Conservation (phyloP, 164 flowering plant species). For the Brasenia schreberi region DNA sequence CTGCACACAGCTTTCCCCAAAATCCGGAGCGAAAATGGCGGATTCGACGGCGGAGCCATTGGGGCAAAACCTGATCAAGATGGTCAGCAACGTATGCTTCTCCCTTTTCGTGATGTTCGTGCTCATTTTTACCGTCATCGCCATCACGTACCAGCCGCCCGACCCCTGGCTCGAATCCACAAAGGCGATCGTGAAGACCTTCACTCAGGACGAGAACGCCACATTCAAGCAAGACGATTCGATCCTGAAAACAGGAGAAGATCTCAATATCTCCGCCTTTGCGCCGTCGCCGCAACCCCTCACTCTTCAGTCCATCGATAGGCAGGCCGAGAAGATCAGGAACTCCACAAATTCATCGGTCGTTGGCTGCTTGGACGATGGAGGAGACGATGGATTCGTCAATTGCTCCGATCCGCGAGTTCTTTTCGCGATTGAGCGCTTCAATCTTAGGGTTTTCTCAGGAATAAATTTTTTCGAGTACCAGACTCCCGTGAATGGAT, state of each 20-base stretch:
- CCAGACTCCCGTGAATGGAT: conserved; percentile 62
- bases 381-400: conserved; percentile 9
- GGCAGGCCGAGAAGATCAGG: background rate
- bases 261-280: conserved; percentile 22
- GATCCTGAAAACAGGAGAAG: conserved; percentile 73
- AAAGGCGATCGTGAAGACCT: conserved; percentile 52
- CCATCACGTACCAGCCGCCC: conserved; percentile 92
- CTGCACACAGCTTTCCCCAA: background rate
- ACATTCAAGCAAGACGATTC: conserved; percentile 67
- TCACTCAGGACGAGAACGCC: conserved; percentile 59
- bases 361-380: background rate
- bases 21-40: conserved; percentile 24
- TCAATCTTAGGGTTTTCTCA: conserved; percentile 55
- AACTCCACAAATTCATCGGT: conserved; percentile 1
- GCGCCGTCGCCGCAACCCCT: conserved; percentile 3
- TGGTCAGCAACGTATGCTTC: conserved; percentile 71
- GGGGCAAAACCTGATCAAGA: conserved; percentile 66
- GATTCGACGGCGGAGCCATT: conserved; percentile 50
- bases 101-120: conserved; percentile 2
- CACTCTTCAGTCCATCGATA: background rate
- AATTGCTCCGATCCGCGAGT: conserved; percentile 83
- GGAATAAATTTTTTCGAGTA: conserved; percentile 70
- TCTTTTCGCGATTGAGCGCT: conserved; percentile 53
- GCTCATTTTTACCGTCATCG: conserved; percentile 26
- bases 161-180: conserved; percentile 95